Evolutionary conservation across 768 basidiomycete genomes (phyloP), one percentile per base, ranked within the genome.

Genomic region (Serendipita indica): DNA sequence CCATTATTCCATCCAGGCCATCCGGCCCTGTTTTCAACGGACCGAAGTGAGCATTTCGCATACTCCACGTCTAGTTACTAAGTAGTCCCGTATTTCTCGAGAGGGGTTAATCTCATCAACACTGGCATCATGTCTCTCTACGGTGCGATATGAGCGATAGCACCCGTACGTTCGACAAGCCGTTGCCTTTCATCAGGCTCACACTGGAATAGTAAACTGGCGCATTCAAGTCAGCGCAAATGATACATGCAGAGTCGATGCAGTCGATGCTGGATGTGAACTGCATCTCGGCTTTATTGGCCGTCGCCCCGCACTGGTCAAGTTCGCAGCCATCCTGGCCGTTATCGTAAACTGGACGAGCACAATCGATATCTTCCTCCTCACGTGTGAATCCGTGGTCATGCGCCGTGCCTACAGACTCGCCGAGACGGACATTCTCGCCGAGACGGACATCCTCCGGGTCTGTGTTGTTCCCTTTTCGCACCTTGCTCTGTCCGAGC

Each of bases 141-240:
- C 49, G 49, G 30, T 54, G 49, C 49, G 3, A 28, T 54, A 27
- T n/a, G 20, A 2, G 49, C 49, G 49, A 54, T 27, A 54, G 49
- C 30, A 54, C 49, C 20, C 30, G 49, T 54, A 28, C 20, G 49
- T 54, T 18, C 22, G 22, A 7, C 43, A 46, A 7, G 10, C 22
- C 10, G 22, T 54, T 7, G n/a, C 16, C 10, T 54, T 13, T n/a
- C 16, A 1, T 7, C n/a, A 16, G 49, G 20, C 10, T 54, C 49
- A 54, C n/a, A 10, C 10, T 32, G 12, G 14, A 16, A 27, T 10
- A 54, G 49, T 54, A 3, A 54, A 54, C 30, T 54, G 49, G 49
- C 49, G 49, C n/a, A 54, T 54, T n/a, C 3, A 4, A 3, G 16
- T 32, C 30, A 27, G 22, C 3, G 30, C 10, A 20, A 54, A 54